These are phyloP conservation scores for Phytophthora syringae DNA, from an alignment of 352 stramenopile species.

Conservation along the genomic window DNA sequence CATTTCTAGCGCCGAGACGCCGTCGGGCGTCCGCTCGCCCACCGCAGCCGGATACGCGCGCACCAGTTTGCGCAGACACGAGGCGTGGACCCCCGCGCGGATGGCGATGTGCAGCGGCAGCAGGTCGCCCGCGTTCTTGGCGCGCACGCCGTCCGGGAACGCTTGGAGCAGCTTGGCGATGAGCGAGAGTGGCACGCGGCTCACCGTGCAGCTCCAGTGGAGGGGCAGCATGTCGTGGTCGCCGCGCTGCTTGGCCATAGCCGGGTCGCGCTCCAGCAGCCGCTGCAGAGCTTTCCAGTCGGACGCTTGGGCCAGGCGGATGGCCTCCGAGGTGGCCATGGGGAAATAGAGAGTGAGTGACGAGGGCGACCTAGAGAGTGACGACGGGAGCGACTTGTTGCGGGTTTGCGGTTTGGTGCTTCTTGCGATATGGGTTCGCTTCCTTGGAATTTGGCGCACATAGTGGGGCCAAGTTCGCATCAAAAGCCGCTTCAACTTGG, in stretches of 20 bases:
- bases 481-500: constrained; percentile 27
- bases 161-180: constrained; percentile 65
- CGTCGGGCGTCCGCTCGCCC: constrained; percentile 49
- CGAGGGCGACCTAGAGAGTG: not conserved
- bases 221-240: constrained; percentile 87
- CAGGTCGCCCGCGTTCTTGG: constrained; percentile 70
- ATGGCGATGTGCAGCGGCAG: constrained; percentile 87
- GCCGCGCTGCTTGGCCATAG: constrained; percentile 53
- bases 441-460: not conserved
- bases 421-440: constrained; percentile 22
- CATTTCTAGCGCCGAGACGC: constrained; percentile 59
- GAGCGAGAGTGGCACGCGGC: constrained; percentile 63
- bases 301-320: constrained; percentile 77
- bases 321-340: constrained; percentile 62
- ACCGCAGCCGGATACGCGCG: constrained; percentile 61
- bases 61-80: constrained; percentile 63
- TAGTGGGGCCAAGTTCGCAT: constrained; percentile 10
- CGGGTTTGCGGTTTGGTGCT: no score
- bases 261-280: constrained; percentile 61
- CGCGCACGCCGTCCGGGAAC: constrained; percentile 60
- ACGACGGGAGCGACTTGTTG: no score
- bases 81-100: constrained; percentile 48
- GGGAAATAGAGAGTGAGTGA: constrained; percentile 14
- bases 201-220: constrained; percentile 83
- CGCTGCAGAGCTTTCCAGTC: constrained; percentile 78